Percentiles rank a stretch among this genome's conserved stretches.
phyloP scores from a whole-genome alignment of 148 eudicot species.

The Chenopodium album region DNA sequence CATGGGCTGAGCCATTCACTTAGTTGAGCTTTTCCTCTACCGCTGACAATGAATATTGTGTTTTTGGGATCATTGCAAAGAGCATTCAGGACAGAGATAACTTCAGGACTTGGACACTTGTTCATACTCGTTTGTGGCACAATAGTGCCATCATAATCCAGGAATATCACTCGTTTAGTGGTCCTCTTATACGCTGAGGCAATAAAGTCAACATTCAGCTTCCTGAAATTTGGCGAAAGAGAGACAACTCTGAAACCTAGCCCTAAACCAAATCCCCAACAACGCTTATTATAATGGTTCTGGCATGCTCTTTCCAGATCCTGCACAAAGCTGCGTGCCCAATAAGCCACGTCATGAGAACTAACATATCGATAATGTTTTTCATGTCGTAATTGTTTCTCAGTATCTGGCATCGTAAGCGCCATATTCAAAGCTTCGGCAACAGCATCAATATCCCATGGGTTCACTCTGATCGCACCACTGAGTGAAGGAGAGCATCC shows the following conservation, averaged over 20 bases:
- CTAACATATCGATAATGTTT: conserved; percentile 82
- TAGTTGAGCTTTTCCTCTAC: conserved; percentile 56
- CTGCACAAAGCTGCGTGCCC: conserved; percentile 84
- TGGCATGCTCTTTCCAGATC: conserved; percentile 83
- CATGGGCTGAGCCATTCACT: conserved; percentile 75
- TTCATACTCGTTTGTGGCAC: conserved; percentile 54
- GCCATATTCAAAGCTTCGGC: conserved; percentile 64
- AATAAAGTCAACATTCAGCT: conserved; percentile 61
- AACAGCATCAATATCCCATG: conserved; percentile 74
- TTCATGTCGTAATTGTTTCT: conserved; percentile 69
- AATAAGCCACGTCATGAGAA: conserved; percentile 87
- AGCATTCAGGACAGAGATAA: conserved; percentile 43
- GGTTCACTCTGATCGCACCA: conserved; percentile 80
- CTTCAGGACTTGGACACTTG: conserved; percentile 54
- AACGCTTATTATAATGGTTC: conserved; percentile 69
- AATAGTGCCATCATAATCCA: conserved; percentile 80
- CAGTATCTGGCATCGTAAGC: conserved; percentile 51
- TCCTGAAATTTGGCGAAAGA: conserved; percentile 80
- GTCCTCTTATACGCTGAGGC: conserved; percentile 70
- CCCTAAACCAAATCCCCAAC: conserved; percentile 94
- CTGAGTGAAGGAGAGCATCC: conserved; percentile 81
- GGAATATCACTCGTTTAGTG: conserved; percentile 61
- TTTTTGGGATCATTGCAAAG: conserved; percentile 65
- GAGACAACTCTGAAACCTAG: conserved; percentile 82
- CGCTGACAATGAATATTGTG: conserved; percentile 67